These are phyloP conservation scores for Umbellularia californica DNA, from an alignment of 164 flowering plant species.

Conservation along the genomic window DNA sequence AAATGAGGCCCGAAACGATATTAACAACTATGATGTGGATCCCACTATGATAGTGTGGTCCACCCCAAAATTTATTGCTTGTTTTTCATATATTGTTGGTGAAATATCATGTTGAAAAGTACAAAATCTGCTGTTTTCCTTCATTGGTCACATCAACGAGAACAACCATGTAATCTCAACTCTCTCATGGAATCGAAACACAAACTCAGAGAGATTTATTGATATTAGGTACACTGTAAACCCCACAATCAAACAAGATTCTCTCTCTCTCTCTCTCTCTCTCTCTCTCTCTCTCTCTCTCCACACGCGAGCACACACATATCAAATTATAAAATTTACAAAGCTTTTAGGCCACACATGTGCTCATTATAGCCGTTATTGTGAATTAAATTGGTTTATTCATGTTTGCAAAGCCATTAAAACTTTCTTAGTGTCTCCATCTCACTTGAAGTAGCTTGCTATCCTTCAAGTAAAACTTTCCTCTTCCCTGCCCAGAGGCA, in stretches of 20 bases:
- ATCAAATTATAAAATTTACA: neutral
- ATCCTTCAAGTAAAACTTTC: neutral
- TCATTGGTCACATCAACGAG: neutral
- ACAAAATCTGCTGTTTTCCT: neutral
- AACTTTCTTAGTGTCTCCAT: slow-evolving; percentile 18
- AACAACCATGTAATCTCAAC: neutral
- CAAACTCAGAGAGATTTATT: neutral
- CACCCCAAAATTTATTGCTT: neutral
- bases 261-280: neutral
- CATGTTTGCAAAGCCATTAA: neutral
- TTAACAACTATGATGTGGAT: no score
- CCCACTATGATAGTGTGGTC: neutral
- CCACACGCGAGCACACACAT: neutral
- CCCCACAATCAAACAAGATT: neutral
- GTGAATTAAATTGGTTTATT: no score
- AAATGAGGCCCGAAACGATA: no score
- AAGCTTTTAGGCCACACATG: neutral
- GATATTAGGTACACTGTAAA: neutral
- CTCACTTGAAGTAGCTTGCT: slow-evolving; percentile 17
- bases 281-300: neutral
- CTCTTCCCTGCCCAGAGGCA: neutral
- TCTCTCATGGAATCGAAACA: neutral
- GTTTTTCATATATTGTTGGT: no score
- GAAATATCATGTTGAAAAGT: neutral
- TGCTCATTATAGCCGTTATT: neutral